Conservation (phyloP, 306 rosid species). For the Sindora glabra region DNA sequence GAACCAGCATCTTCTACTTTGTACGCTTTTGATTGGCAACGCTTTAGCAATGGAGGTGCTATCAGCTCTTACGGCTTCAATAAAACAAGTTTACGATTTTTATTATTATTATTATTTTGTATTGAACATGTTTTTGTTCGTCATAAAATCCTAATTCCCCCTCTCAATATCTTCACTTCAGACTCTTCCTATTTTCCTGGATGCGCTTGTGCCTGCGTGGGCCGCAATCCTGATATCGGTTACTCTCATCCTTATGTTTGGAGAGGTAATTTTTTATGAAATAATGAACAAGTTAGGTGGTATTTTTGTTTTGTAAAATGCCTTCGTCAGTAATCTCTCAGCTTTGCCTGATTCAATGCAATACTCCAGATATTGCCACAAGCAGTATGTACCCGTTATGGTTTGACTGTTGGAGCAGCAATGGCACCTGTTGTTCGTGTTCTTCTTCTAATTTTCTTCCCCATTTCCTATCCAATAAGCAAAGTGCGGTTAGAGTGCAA, state of each 20-base stretch:
- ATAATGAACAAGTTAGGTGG: neutral
- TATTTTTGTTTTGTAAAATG: constrained; percentile 10
- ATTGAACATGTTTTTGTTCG: neutral
- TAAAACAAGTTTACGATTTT: neutral
- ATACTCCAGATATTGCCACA: constrained; percentile 80
- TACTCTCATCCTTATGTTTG: constrained; percentile 83
- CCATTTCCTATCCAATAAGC: constrained; percentile 86
- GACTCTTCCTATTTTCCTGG: constrained; percentile 94
- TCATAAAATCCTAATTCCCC: neutral
- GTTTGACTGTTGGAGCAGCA: constrained; percentile 77
- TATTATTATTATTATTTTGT: neutral
- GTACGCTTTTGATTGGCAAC: constrained; percentile 93
- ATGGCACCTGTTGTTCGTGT: constrained; percentile 86
- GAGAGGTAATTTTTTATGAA: constrained; percentile 58
- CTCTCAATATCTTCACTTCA: constrained; percentile 1
- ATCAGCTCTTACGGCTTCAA: constrained; percentile 2
- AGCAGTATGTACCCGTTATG: constrained; percentile 87
- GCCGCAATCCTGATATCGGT: constrained; percentile 82
- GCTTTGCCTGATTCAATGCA: neutral
- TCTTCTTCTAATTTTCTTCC: constrained; percentile 73
- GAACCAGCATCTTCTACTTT: constrained; percentile 91
- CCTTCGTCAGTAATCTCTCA: neutral
- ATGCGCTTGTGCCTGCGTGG: constrained; percentile 76
- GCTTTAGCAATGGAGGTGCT: constrained; percentile 92
- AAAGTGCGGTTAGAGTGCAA: constrained; percentile 50